Evolutionary conservation across 305 asterid genomes (phyloP).

Genomic region (Fraxinus greggii): DNA sequence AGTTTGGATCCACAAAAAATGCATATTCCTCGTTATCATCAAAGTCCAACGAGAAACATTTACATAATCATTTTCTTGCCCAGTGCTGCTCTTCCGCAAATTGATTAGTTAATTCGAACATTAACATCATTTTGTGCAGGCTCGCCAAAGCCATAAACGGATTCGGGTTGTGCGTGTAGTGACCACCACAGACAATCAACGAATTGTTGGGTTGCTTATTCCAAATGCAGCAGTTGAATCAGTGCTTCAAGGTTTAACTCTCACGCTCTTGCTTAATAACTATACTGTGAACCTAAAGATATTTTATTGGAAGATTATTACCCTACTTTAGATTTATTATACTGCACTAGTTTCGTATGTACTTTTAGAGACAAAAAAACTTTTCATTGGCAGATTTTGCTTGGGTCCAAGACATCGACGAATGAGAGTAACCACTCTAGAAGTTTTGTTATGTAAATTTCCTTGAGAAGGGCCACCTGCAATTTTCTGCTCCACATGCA

Average conservation of each 20-base stretch:
- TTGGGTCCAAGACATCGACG: constrained; percentile 75
- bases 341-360: neutral
- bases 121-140: constrained; percentile 43
- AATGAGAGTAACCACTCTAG: constrained; percentile 31
- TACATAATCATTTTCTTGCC: neutral
- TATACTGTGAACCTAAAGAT: neutral
- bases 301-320: neutral
- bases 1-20: neutral
- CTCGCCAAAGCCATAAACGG: constrained; percentile 80
- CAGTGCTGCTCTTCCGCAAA: constrained; percentile 15
- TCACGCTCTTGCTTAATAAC: neutral
- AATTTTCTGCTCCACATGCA: constrained; percentile 11
- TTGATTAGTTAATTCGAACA: constrained; percentile 8
- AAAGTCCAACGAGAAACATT: neutral
- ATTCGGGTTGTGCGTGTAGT: constrained; percentile 83
- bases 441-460: constrained; percentile 23
- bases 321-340: neutral
- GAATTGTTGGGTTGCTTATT: constrained; percentile 86
- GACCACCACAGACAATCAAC: constrained; percentile 77
- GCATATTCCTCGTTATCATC: neutral
- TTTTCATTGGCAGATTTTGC: constrained; percentile 60
- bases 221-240: constrained; percentile 95
- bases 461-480: constrained; percentile 14
- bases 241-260: constrained; percentile 78
- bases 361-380: neutral